These are phyloP conservation scores for Elsinoe perseae DNA, from an alignment of 2,329 filamentous ascomycete species.

Conservation along the genomic window DNA sequence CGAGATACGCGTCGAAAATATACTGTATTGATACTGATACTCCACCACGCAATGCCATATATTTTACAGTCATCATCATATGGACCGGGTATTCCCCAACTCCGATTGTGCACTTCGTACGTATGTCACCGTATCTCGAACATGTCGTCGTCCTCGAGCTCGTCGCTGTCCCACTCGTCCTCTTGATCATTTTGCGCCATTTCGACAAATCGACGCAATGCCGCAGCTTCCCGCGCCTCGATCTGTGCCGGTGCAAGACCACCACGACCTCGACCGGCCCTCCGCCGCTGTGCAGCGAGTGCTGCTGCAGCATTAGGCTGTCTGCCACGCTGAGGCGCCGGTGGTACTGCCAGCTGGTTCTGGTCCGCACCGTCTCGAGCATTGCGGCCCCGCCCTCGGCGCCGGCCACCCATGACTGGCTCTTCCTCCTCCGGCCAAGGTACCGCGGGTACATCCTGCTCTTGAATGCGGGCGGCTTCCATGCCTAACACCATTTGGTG, in stretches of 20 bases:
- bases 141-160: slow-evolving; percentile 38
- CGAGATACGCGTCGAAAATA: not conserved
- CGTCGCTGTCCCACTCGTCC: slow-evolving; percentile 54
- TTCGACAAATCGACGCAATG: slow-evolving; percentile 45
- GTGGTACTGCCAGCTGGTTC: not conserved
- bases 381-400: not conserved
- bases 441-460: not conserved
- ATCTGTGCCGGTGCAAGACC: slow-evolving; percentile 16
- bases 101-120: not conserved
- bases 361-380: not conserved
- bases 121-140: slow-evolving; percentile 19
- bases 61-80: slow-evolving; percentile 1
- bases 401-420: not conserved
- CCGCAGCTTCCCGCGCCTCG: slow-evolving; percentile 22
- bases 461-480: not conserved
- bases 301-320: no score
- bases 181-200: slow-evolving; percentile 47
- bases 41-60: not conserved
- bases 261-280: slow-evolving; percentile 9
- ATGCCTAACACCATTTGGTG: not conserved
- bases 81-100: not conserved
- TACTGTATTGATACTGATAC: not conserved
- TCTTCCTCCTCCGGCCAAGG: not conserved
- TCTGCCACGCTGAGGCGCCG: not conserved
- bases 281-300: no score